phyloP scores from a whole-genome alignment of 1,284 basidiomycete species.

The Pholiota adiposa region DNA sequence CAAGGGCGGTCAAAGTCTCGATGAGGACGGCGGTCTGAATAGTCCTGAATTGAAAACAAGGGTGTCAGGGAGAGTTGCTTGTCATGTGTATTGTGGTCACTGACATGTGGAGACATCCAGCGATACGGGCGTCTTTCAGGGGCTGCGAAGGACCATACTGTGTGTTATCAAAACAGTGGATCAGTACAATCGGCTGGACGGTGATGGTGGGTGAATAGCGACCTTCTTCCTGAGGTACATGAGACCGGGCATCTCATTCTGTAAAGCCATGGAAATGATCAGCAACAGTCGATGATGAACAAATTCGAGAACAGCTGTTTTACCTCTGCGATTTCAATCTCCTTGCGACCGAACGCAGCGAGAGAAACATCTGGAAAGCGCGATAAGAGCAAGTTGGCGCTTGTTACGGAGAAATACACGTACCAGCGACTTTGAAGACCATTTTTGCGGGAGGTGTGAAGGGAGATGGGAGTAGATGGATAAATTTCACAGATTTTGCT shows the following conservation, averaged over 20 bases:
- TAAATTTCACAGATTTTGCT: constrained; percentile 39
- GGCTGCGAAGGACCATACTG: constrained; percentile 88
- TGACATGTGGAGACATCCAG: constrained; percentile 97
- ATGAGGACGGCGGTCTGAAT: constrained; percentile 97
- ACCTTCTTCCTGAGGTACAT: constrained; percentile 91
- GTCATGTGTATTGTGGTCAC: constrained; percentile 20
- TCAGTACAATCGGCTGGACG: constrained; percentile 12
- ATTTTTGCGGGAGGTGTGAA: constrained; percentile 48
- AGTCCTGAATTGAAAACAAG: constrained; percentile 60
- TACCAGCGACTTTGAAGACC: constrained; percentile 87
- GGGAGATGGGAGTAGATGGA: constrained; percentile 40
- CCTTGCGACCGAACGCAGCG: constrained; percentile 97
- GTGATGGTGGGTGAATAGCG: constrained; percentile 10
- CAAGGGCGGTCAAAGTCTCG: constrained; percentile 93
- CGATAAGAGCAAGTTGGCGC: constrained; percentile 23
- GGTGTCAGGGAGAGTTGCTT: constrained; percentile 1
- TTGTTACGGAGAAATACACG: constrained; percentile 17
- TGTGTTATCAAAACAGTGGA: constrained; percentile 28
- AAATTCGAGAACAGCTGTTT: constrained; percentile 2
- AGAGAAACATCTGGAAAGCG: constrained; percentile 84
- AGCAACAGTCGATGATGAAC: constrained; percentile 19
- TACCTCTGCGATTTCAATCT: constrained; percentile 97
- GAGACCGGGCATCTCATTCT: constrained; percentile 94
- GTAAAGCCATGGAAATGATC: constrained; percentile 13
- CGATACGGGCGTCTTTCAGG: constrained; percentile 94